Percentiles rank a stretch among this genome's conserved stretches.
These are phyloP conservation scores for Teunomyces funiuensis DNA, from an alignment of 805 yeast genomes.

Conservation along the genomic window DNA sequence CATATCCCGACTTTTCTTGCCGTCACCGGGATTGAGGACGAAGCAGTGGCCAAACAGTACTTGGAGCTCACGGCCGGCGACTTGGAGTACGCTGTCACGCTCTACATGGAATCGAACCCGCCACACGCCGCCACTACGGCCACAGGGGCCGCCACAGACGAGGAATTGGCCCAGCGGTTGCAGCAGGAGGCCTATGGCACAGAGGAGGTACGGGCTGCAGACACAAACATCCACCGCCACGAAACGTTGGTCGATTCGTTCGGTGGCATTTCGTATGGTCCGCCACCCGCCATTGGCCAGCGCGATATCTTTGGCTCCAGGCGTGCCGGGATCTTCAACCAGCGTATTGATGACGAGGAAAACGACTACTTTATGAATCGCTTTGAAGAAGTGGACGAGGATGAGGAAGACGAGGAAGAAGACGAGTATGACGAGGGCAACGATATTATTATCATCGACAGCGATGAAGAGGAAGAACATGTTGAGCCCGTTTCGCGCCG, in stretches of 20 bases:
- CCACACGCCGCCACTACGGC: conserved; percentile 24
- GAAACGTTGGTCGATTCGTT: conserved; percentile 67
- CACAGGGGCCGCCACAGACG: neutral
- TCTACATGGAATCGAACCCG: conserved; percentile 64
- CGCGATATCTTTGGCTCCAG: conserved; percentile 50
- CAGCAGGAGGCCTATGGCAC: conserved; percentile 59
- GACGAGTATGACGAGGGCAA: conserved; percentile 26
- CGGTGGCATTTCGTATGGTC: conserved; percentile 1
- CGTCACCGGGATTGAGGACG: conserved; percentile 73
- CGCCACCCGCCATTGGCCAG: conserved; percentile 5
- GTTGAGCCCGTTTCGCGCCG: conserved; percentile 18
- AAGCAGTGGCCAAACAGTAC: conserved; percentile 68
- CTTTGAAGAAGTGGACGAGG: conserved; percentile 19
- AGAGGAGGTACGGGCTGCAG: conserved; percentile 47
- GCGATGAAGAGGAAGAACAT: conserved; percentile 14
- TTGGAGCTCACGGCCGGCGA: conserved; percentile 76
- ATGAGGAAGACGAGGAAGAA: conserved; percentile 33
- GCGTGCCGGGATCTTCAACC: conserved; percentile 60
- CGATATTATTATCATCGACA: conserved; percentile 23
- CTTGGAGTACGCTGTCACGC: conserved; percentile 79
- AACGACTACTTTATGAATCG: conserved; percentile 21
- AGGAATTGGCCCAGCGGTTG: conserved; percentile 55
- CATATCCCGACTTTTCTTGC: conserved; percentile 74
- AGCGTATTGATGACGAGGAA: conserved; percentile 44
- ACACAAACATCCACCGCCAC: conserved; percentile 75